Evolutionary conservation across 2,329 filamentous ascomycete genomes (phyloP).

Genomic region (Aspergillus unguis): DNA sequence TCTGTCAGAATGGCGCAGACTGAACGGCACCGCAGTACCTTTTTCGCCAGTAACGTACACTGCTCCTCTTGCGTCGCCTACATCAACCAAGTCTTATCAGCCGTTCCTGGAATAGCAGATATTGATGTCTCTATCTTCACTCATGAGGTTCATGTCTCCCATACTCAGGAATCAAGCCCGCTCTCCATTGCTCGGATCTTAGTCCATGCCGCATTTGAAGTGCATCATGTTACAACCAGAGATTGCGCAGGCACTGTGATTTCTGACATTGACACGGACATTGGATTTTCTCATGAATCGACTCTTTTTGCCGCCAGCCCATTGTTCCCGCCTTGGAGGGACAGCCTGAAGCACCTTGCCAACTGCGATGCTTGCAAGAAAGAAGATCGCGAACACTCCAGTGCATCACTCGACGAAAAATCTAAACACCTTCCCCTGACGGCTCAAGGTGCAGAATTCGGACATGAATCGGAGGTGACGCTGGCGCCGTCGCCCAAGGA

Average conservation of each 20-base stretch:
- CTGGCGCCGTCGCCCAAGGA: background rate
- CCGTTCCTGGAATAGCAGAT: constrained; percentile 31
- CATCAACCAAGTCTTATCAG: constrained; percentile 42
- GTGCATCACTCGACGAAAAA: constrained; percentile 7
- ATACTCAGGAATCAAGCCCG: constrained; percentile 31
- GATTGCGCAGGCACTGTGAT: constrained; percentile 30
- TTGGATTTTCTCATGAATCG: constrained; percentile 29
- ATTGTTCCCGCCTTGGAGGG: constrained; percentile 19
- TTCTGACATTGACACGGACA: constrained; percentile 35
- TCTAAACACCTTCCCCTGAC: constrained; percentile 3
- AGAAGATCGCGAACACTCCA: constrained; percentile 30
- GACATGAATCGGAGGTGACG: constrained; percentile 5
- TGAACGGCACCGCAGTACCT: constrained; percentile 25
- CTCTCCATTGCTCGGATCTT: constrained; percentile 37
- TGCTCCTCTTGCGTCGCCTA: constrained; percentile 49
- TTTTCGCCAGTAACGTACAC: constrained; percentile 49
- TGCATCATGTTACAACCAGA: constrained; percentile 43
- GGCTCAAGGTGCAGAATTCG: background rate
- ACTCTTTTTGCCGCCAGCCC: constrained; percentile 20
- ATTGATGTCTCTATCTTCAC: constrained; percentile 45
- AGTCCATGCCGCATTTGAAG: constrained; percentile 46
- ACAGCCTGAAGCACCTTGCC: constrained; percentile 43
- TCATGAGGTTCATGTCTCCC: constrained; percentile 43
- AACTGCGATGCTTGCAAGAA: constrained; percentile 51
- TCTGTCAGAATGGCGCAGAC: constrained; percentile 18